Evolutionary conservation across 176 grass and related monocot genomes (phyloP), one percentile per base, ranked within the genome.

Genomic region (Aegilops bicornis): DNA sequence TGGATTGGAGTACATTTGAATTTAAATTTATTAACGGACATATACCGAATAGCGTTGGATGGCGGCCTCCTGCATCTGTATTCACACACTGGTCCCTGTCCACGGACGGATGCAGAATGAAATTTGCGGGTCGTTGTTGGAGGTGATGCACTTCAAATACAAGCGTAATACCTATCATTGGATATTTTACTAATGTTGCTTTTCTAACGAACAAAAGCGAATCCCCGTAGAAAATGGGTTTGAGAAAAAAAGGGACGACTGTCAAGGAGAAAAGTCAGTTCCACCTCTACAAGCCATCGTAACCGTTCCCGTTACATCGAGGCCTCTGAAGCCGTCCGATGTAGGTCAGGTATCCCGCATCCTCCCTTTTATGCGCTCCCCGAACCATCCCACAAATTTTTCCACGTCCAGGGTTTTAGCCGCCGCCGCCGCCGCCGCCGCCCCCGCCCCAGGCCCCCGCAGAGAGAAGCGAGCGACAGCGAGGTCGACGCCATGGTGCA

Each of bases 401-500:
- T 30, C 24, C 78, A 61, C 25, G 15, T 42, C 69, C 36, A 86
- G 69, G 62, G 88, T 82, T 89, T 86, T 61, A 77, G 77, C 78
- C 78, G 63, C 83, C 78, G 88, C 82, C 78, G 88, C 82, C 72
- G 12, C 83, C 79, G 10, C 78, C 71, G 31, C 87, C 77, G 54
- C 67, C 82, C 1, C 40, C 17, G 4, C 72, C 81, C 24, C 29
- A 20, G 1, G 62, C 81, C 23, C 29, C 11, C 47, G 20, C 47
- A 84, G 82, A 75, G 82, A 74, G 69, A 76, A 72, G 81, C 37
- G 66, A 80, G 32, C 25, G 68, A 85, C 42, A 58, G 68, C 22
- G 78, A 76, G 36, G 25, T 36, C 42, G 80, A 75, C 77, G 81
- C 91, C 66, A 97, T 97, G 95, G 95, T 92, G 81, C 86, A 97